Evolutionary conservation across 768 basidiomycete species (phyloP).

Genomic region (Harrya chromipes): DNA sequence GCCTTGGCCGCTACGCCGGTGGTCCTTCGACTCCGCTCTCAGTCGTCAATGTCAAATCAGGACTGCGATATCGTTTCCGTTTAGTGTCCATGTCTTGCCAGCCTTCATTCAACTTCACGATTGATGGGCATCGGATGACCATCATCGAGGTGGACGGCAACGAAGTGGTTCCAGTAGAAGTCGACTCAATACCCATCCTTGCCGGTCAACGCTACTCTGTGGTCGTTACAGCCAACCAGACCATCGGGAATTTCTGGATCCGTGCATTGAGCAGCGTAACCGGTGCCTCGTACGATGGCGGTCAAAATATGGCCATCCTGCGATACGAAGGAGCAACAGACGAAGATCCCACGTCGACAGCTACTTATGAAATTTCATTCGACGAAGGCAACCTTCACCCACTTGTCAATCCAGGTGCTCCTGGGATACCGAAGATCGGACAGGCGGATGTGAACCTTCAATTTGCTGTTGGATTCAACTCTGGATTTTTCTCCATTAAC

Average conservation of each 20-base stretch:
- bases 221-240: conserved; percentile 41
- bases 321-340: conserved; percentile 42
- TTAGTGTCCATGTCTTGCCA: conserved; percentile 47
- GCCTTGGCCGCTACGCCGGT: conserved; percentile 42
- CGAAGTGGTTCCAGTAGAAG: conserved; percentile 38
- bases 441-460: conserved; percentile 38
- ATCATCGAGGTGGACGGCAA: conserved; percentile 49
- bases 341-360: conserved; percentile 37
- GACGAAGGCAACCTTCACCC: conserved; percentile 40
- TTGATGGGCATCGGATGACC: conserved; percentile 43
- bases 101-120: conserved; percentile 36
- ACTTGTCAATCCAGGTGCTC: conserved; percentile 29
- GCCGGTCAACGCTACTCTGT: conserved; percentile 41
- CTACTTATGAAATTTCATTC: conserved; percentile 28
- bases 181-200: conserved; percentile 32
- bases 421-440: conserved; percentile 34
- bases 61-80: conserved; percentile 50
- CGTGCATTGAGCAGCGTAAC: conserved; percentile 38
- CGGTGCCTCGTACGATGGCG: conserved; percentile 27
- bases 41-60: conserved; percentile 39
- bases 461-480: conserved; percentile 2
- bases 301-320: conserved; percentile 47
- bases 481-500: conserved; percentile 20
- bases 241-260: conserved; percentile 52
- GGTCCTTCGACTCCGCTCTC: conserved; percentile 39